Base-by-base conservation (phyloP, 345 rosid species). In the Bretschneidera sinensis region DNA sequence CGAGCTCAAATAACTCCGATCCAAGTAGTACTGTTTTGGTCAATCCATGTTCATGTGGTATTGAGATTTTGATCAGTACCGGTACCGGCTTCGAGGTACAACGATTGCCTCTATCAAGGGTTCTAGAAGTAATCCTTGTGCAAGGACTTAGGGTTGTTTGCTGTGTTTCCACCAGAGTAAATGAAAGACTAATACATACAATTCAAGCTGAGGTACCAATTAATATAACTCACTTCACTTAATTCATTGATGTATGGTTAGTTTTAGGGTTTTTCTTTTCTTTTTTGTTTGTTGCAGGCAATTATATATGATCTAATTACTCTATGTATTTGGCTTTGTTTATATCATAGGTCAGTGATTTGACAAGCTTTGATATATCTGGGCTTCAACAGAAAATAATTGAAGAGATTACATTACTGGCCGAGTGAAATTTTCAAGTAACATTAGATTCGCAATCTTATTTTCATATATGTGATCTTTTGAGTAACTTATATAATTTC, bases 201-300 rank as follows among this genome's bases (percentile, higher is more conserved):
- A 75, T 82, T 49, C 77, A 75, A 73, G 72, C 67, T 35, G 66
- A 82, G 87, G 87, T 79, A 69, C 5, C 17, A 0, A 18, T n/a
- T n/a, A n/a, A 9, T 34, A 9, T 15, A 6, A 11, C 2, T 24
- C 20, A 31, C 19, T 2, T 6, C 3, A 8, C 10, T 35, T 43
- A n/a, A n/a, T 21, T 43, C 15, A 22, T 51, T 20, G 6, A 45
- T 2, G 4, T 9, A 49, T 24, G 16, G 6, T 9, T 31, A 34
- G 48, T 9, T 50, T 43, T 23, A 7, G 23, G 59, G 24, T 0
- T 5, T 11, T 28, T 9, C 9, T 24, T 18, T 33, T 5, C 11
- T 28, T 9, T 17, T 24, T 18, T 33, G 16, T 28, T 28, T 3
- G 33, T 3, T 28, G 33, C 33, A 54, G n/a, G 7, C 24, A 8